Base-by-base conservation (phyloP, 2,329 filamentous ascomycete genomes). In the Fusarium nanum region DNA sequence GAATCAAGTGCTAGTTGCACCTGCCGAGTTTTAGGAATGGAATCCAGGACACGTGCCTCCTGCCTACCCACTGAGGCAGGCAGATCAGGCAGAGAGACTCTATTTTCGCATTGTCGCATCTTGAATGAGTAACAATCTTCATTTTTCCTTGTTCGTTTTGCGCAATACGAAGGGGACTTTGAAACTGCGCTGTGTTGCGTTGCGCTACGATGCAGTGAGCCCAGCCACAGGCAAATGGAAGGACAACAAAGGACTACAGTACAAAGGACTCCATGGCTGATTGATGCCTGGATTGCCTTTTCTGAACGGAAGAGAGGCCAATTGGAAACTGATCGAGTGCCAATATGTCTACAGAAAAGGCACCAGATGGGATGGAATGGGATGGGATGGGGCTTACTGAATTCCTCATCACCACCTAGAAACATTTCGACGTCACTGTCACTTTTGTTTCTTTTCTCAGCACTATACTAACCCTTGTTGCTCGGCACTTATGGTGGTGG, bases 61-160 rank as follows among this genome's bases (percentile, higher is more conserved):
- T 64, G 60, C 64, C 59, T 71, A 16, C 41, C 25, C 25, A 41
- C 28, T 23, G 23, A 73, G 53, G 58, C 70, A 73, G 72, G 72
- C 64, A 74, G 60, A 65, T 56, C 64, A 74, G 72, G 72, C 72
- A 74, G 72, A 70, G 54, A 37, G 34, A 64, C 66, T 60, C 58
- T 54, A 58, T 60, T 68, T 42, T 59, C 32, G 40, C 37, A 16
- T 46, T 37, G 9, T 45, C 59, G 45, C 25, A 37, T 59, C 50
- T 49, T 47, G 27, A 52, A 50, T 41, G 56, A 67, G 56, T 50
- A 58, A 67, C 50, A 52, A 41, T 34, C 23, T 50, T 49, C 60
- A n/a, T 45, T 46, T 20, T 23, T 48, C 8, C 28, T 58, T 27
- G 13, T 41, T 28, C 53, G 45, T 45, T 25, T 20, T 45, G 44